Evolutionary conservation across 1,284 basidiomycete species (phyloP).

Genomic region (Apiotrichum mycotoxinovorans): DNA sequence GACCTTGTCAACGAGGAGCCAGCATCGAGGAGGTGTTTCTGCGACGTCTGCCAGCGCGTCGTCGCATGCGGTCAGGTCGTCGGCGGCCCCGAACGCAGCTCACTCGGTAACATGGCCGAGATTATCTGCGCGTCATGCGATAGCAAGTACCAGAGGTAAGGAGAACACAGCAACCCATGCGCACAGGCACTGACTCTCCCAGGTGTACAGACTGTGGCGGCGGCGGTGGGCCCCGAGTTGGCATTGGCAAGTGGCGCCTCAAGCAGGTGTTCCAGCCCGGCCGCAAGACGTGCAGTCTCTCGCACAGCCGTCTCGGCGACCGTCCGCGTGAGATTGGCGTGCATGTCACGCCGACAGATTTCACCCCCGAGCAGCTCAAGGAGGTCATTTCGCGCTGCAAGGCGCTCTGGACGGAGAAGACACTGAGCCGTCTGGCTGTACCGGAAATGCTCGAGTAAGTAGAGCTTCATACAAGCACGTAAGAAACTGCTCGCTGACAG

Average conservation of each 20-base stretch:
- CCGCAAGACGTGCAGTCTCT: conserved; percentile 51
- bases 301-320: conserved; percentile 48
- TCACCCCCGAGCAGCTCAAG: conserved; percentile 44
- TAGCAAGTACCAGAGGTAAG: conserved; percentile 42
- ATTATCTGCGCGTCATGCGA: conserved; percentile 42
- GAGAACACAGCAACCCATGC: background rate
- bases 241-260: conserved; percentile 53
- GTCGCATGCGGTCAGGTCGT: conserved; percentile 35
- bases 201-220: conserved; percentile 43
- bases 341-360: conserved; percentile 44
- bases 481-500: background rate
- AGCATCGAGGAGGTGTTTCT: conserved; percentile 26
- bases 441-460: conserved; percentile 50
- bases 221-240: conserved; percentile 48
- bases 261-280: conserved; percentile 52
- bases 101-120: conserved; percentile 34
- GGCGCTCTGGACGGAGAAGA: conserved; percentile 48
- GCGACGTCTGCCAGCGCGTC: conserved; percentile 48
- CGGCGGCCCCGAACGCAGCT: conserved; percentile 32
- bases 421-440: conserved; percentile 45
- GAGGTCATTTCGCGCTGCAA: conserved; percentile 46
- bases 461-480: background rate
- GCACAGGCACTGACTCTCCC: conserved; percentile 21
- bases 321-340: conserved; percentile 45
- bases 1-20: conserved; percentile 24